Evolutionary conservation across 805 yeast species (phyloP).

Genomic region (Saturnispora ahearnii): DNA sequence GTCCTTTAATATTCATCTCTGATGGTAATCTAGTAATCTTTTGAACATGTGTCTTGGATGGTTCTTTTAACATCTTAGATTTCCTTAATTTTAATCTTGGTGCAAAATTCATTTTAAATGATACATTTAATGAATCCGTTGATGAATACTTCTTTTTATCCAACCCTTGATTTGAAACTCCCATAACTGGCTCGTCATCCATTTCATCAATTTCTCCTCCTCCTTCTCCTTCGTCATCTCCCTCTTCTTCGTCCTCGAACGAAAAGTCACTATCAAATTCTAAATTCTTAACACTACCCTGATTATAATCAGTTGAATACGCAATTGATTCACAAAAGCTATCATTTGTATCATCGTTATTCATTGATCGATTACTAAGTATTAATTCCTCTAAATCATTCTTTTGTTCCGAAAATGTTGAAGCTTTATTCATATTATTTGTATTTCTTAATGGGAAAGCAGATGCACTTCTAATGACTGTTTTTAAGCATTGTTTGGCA

Average conservation of each 20-base stretch:
- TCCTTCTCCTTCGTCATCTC: conserved; percentile 12
- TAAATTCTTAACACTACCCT: conserved; percentile 22
- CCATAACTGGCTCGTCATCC: not conserved
- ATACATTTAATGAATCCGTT: conserved; percentile 22
- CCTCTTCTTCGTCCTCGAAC: conserved; percentile 11
- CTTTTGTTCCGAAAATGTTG: not conserved
- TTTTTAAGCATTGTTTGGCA: conserved; percentile 35
- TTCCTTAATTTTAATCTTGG: conserved; percentile 21
- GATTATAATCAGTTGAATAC: conserved; percentile 15
- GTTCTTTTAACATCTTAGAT: conserved; percentile 19
- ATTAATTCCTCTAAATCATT: not conserved
- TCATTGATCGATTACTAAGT: not conserved
- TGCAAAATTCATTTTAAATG: conserved; percentile 23
- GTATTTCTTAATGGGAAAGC: conserved; percentile 11
- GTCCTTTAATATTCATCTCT: conserved; percentile 5
- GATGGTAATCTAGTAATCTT: conserved; percentile 15
- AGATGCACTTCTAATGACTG: conserved; percentile 27
- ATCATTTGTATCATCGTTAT: not conserved
- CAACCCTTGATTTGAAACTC: conserved; percentile 3
- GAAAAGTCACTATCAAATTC: conserved; percentile 25
- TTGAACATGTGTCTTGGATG: conserved; percentile 21
- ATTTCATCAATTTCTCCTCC: not conserved
- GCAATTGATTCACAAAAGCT: conserved; percentile 11
- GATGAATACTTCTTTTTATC: conserved; percentile 9
- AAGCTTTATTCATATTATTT: not conserved